Base-by-base conservation (phyloP, 495 filamentous ascomycete genomes). In the Xylona heveae region DNA sequence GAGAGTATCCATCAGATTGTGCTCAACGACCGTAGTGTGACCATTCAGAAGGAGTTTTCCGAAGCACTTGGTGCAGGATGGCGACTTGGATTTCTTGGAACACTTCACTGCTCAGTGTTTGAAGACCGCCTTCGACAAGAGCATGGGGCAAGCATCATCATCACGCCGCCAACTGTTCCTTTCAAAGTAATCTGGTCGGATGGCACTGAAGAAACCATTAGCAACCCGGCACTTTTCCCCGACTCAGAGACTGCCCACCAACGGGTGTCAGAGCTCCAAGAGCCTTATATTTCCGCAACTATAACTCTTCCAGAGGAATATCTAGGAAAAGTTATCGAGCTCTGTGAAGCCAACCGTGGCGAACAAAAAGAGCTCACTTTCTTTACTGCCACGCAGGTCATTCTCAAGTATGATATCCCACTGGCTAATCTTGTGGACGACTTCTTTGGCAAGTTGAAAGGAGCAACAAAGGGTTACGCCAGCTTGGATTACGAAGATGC, bases 371-470 rank as follows among this genome's bases (percentile, higher is more conserved):
- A 71, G 35, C 54, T 95, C 14, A 74, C 78, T 33, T 95, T 84
- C 58, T 97, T 93, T 57, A 83, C 79, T 4, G 59, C 78, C n/a
- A 81, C 72, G 3, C 88, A 97, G 51, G 88, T 94, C 35, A 95
- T 97, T 38, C 56, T 97, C 27, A 88, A 85, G 43, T 97, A 95
- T 51, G 71, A 78, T 22, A 53, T 97, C 5, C 88, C 88, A 0
- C 60, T 93, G 10, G 66, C 80, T 2, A 78, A 88, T 28, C 57
- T 97, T 5, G 88, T 95, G 1, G 84, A 94, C 42, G 85, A 97
- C 51, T 79, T 97, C 55, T 97, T 97, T 49, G 90, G 90, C 16
- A 92, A 90, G 52, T 58, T 97, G 32, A 97, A 97, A 51, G 78
- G 82, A 16, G 66, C 72, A 2, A 92, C 83, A 10, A 77, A 76